Conservation (phyloP, 345 rosid species). For the Anastatica hierochuntica region DNA sequence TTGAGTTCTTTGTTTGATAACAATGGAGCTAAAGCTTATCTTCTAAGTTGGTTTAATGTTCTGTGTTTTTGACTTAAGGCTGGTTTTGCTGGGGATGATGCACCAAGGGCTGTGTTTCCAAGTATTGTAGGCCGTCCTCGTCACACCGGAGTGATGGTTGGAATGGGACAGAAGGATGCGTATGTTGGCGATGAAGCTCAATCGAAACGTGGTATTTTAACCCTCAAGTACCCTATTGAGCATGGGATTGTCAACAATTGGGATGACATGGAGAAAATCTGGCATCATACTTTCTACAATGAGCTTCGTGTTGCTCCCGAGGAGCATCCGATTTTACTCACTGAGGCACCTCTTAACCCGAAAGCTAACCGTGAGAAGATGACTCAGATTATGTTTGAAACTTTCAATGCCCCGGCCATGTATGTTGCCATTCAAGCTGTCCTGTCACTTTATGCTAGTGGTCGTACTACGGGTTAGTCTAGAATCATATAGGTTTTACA, state of each 20-base stretch:
- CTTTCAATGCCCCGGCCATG: no score
- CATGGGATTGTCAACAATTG: conserved; percentile 90
- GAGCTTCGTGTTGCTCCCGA: conserved; percentile 95
- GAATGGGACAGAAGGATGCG: no score
- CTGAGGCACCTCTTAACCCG: conserved; percentile 87
- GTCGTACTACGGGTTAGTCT: conserved; percentile 78
- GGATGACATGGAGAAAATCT: conserved; percentile 96
- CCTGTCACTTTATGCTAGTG: conserved; percentile 83
- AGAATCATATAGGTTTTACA: background rate
- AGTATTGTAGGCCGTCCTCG: no score
- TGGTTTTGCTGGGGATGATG: conserved; percentile 96
- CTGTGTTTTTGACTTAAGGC: conserved; percentile 57
- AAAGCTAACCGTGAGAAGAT: conserved; percentile 94
- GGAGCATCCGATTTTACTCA: conserved; percentile 65
- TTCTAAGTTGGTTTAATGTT: conserved; percentile 2
- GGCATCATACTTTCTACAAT: no score
- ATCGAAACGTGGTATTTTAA: conserved; percentile 61
- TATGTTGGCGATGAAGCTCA: conserved; percentile 89
- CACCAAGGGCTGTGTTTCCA: conserved; percentile 87
- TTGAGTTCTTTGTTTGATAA: background rate
- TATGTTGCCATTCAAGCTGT: no score
- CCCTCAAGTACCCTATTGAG: conserved; percentile 70
- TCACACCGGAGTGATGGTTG: no score
- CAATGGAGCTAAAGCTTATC: background rate
- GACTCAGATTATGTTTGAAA: conserved; percentile 82